A percentile compares a stretch with the other conserved stretches of the same genome.
phyloP scores from a whole-genome alignment of 2,329 filamentous ascomycete species.

The Aspergillus arachidicola region DNA sequence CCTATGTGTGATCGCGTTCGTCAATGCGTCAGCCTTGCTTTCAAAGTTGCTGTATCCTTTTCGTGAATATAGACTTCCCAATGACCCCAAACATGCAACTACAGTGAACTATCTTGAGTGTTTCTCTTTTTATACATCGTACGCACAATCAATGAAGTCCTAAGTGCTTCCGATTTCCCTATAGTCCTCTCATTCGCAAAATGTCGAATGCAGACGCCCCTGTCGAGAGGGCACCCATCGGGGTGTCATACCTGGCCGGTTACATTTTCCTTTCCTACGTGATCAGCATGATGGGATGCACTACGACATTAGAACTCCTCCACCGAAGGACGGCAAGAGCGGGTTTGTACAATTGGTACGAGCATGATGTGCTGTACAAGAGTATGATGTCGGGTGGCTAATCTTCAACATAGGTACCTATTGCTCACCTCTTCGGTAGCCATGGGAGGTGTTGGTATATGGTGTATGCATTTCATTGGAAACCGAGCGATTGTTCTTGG shows the following conservation, averaged over 20 bases:
- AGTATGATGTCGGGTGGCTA: background rate
- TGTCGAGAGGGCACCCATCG: constrained; percentile 12
- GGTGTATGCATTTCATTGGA: constrained; percentile 83
- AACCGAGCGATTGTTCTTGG: constrained; percentile 76
- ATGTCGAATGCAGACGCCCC: constrained; percentile 23
- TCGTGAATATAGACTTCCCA: background rate
- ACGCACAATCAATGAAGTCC: background rate
- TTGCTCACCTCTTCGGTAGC: constrained; percentile 66
- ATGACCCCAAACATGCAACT: constrained; percentile 1
- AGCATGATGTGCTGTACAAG: background rate
- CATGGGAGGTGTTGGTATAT: constrained; percentile 75
- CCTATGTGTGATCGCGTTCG: constrained; percentile 1
- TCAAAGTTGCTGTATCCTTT: background rate
- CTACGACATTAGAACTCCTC: constrained; percentile 79
- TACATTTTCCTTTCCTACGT: constrained; percentile 71
- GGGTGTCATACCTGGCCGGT: constrained; percentile 51
- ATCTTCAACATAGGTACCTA: constrained; percentile 54
- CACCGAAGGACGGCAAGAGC: constrained; percentile 72
- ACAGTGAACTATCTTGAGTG: background rate
- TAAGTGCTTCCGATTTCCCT: background rate
- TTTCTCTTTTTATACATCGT: background rate
- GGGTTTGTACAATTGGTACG: constrained; percentile 70
- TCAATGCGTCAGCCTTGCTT: constrained; percentile 1
- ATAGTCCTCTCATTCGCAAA: constrained; percentile 9
- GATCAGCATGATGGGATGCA: constrained; percentile 73